Base-by-base conservation (phyloP, 305 asterid species). In the Fraxinus baroniana region DNA sequence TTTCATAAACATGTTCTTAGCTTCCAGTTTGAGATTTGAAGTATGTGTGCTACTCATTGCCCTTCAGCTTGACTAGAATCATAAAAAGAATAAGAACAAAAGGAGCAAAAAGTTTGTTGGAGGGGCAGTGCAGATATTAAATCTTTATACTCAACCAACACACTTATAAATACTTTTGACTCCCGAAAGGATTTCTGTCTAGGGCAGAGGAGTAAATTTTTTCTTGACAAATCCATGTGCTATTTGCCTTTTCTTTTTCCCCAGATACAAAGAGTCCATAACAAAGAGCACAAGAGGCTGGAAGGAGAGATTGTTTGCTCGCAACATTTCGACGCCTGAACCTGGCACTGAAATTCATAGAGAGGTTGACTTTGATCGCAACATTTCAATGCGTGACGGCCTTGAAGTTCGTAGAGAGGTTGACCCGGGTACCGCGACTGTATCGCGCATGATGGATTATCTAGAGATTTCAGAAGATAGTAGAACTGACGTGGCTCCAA, bases 271-370 rank as follows among this genome's bases (percentile, higher is more conserved):
- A 89, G 98, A 93, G n/a, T 90, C 98, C 3, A 90, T 95, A 86
- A 90, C 92, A 7, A 95, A 92, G 92, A 94, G 92, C 92, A 94
- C 97, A 24, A 90, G 93, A 86, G 94, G 99, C 71, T 95, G 97
- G 99, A 94, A 90, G 89, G 99, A 94, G 90, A 94, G 90, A 86
- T 90, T 94, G 80, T 94, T 94, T 83, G 83, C 97, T 49, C 92
- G 97, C 72, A 91, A 89, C 86, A 90, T 74, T 79, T 41, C 92
- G 20, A 74, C 82, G 1, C 90, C 88, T 18, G 93, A 90, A 18
- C 84, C 83, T 46, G 81, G 81, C 85, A 71, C 86, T 49, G 93
- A 90, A 81, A 80, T 78, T 83, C 90, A 80, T 87, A 86, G 90
- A 83, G 95, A 89, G 33, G 88, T 75, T 60, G 85, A 82, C 81